Percentiles rank a stretch among this genome's conserved stretches.
Evolutionary conservation across 2,329 filamentous ascomycete genomes (phyloP).

Genomic region (Lecanicillium sp.): DNA sequence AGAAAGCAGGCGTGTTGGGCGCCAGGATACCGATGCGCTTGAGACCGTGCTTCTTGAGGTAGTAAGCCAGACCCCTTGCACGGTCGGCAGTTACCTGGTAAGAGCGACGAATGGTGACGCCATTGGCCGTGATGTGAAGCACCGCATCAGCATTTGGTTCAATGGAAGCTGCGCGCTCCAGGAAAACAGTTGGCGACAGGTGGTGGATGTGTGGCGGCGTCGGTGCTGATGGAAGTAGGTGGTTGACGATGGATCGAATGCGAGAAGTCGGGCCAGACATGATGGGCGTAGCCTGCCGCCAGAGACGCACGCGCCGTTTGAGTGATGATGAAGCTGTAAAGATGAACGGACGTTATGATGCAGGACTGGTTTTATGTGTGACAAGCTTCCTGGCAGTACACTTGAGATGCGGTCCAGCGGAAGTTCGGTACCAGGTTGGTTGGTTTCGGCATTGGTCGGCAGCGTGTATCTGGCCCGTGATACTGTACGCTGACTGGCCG

Average conservation of each 20-base stretch:
- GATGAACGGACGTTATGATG: too few relatives aligned
- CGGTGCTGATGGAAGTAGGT: constrained; percentile 32
- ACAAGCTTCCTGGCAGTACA: too few relatives aligned
- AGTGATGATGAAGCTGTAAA: too few relatives aligned
- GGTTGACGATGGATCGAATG: constrained; percentile 47
- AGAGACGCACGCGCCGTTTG: too few relatives aligned
- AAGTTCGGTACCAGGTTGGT: too few relatives aligned
- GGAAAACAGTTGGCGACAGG: constrained; percentile 79
- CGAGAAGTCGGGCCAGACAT: constrained; percentile 61
- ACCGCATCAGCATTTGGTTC: constrained; percentile 82
- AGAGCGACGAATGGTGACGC: constrained; percentile 61
- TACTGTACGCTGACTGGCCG: too few relatives aligned
- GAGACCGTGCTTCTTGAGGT: constrained; percentile 63
- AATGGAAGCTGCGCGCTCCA: constrained; percentile 77
- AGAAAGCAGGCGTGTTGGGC: constrained; percentile 89
- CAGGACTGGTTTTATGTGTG: too few relatives aligned
- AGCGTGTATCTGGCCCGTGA: too few relatives aligned
- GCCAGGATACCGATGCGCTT: constrained; percentile 77
- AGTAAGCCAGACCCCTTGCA: constrained; percentile 81
- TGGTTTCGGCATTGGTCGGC: too few relatives aligned
- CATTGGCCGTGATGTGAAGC: constrained; percentile 75
- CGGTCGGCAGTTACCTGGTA: constrained; percentile 82
- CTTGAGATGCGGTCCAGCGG: too few relatives aligned
- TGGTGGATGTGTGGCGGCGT: constrained; percentile 59
- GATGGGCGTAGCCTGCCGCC: constrained; percentile 12